A percentile compares a stretch with the other conserved stretches of the same genome.
Conservation (phyloP, 331 rosid genomes). For the Ulmus americana region DNA sequence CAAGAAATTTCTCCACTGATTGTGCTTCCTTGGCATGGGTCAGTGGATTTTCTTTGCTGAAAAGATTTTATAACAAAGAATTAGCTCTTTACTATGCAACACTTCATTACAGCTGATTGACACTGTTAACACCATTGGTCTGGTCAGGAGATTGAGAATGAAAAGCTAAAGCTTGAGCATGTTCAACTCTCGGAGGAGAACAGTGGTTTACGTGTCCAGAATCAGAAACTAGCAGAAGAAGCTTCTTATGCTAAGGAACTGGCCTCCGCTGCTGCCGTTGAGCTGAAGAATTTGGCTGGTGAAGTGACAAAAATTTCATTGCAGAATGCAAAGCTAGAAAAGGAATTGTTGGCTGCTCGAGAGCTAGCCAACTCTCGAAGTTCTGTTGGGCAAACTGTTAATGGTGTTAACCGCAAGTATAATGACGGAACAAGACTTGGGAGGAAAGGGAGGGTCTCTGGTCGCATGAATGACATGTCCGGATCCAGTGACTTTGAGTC, state of each 20-base stretch:
- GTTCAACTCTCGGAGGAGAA: slow-evolving; percentile 84
- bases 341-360: slow-evolving; percentile 68
- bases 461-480: slow-evolving; percentile 57
- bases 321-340: slow-evolving; percentile 78
- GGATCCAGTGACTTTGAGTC: slow-evolving; percentile 61
- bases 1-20: background rate
- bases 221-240: slow-evolving; percentile 93
- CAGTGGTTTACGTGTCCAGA: slow-evolving; percentile 88
- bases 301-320: slow-evolving; percentile 92
- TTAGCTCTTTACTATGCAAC: background rate
- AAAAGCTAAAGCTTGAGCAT: slow-evolving; percentile 74
- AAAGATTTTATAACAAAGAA: background rate
- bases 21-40: background rate
- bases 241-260: slow-evolving; percentile 95
- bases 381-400: slow-evolving; percentile 39
- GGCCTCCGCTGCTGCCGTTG: slow-evolving; percentile 99
- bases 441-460: slow-evolving; percentile 71
- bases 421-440: slow-evolving; percentile 59
- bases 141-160: slow-evolving; percentile 82
- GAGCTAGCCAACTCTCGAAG: slow-evolving; percentile 62
- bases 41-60: background rate
- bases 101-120: slow-evolving; percentile 17
- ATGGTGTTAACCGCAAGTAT: slow-evolving; percentile 66
- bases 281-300: slow-evolving; percentile 91
- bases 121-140: slow-evolving; percentile 7